These are phyloP conservation scores for Geotrichum citri-aurantii DNA, from an alignment of 1,139 yeast species.

Conservation along the genomic window DNA sequence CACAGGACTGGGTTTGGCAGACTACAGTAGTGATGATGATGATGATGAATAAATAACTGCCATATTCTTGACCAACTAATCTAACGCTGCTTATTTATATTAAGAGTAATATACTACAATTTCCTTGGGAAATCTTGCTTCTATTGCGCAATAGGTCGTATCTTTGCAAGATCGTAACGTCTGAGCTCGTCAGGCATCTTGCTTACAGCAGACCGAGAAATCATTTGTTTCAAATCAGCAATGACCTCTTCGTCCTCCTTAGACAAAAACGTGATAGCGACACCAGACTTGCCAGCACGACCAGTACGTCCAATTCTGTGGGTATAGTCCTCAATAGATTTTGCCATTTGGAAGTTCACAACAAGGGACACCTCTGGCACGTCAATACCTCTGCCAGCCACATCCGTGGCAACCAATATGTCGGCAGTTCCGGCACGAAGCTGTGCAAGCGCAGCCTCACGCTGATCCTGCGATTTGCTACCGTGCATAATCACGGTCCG, in stretches of 20 bases:
- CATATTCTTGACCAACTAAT: not conserved
- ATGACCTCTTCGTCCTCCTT: slow-evolving; percentile 52
- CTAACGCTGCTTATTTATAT: not conserved
- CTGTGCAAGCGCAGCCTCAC: slow-evolving; percentile 70
- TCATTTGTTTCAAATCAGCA: slow-evolving; percentile 47
- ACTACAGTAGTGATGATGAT: slow-evolving; percentile 15
- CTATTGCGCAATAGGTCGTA: slow-evolving; percentile 11
- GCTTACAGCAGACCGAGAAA: slow-evolving; percentile 45
- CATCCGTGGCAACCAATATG: slow-evolving; percentile 84
- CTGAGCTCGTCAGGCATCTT: slow-evolving; percentile 50
- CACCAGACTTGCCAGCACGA: slow-evolving; percentile 79
- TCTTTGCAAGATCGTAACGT: slow-evolving; percentile 28
- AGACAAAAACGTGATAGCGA: slow-evolving; percentile 63
- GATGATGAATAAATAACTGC: slow-evolving; percentile 7
- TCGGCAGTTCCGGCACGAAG: slow-evolving; percentile 58
- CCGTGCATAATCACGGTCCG: slow-evolving; percentile 71
- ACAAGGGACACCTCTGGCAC: slow-evolving; percentile 81
- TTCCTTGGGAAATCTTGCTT: not conserved
- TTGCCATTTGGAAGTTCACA: slow-evolving; percentile 78
- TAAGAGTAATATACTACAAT: not conserved
- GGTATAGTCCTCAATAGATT: slow-evolving; percentile 71
- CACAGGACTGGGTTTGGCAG: slow-evolving; percentile 11
- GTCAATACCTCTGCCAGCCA: slow-evolving; percentile 96
- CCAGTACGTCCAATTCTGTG: slow-evolving; percentile 97
- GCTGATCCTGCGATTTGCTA: slow-evolving; percentile 75